Conservation (phyloP, 2,329 filamentous ascomycete species). For the Mycogone perniciosa region DNA sequence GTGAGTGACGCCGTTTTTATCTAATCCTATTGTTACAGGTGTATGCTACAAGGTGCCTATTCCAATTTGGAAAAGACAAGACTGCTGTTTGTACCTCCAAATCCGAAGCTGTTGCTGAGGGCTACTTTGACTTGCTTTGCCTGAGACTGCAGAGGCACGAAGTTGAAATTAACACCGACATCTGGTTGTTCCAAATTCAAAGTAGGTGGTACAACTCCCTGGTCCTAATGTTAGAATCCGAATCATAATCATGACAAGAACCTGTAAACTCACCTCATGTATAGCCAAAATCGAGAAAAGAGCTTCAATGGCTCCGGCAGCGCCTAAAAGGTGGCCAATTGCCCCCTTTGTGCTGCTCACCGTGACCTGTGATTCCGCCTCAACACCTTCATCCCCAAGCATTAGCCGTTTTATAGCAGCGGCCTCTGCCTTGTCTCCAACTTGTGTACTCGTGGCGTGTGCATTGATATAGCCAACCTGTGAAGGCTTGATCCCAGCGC, state of each 20-base stretch:
- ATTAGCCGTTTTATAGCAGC: slow-evolving; percentile 72
- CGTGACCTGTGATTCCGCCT: slow-evolving; percentile 58
- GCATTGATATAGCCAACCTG: slow-evolving; percentile 90
- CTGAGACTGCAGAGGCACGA: slow-evolving; percentile 69
- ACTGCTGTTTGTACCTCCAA: slow-evolving; percentile 92
- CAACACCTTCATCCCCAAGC: slow-evolving; percentile 62
- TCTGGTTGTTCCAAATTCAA: slow-evolving; percentile 68
- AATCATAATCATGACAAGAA: not conserved
- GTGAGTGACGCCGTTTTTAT: not conserved
- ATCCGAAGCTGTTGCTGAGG: slow-evolving; percentile 93
- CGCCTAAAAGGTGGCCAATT: slow-evolving; percentile 84
- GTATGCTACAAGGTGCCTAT: not conserved
- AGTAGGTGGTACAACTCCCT: slow-evolving; percentile 80
- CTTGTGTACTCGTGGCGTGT: slow-evolving; percentile 79
- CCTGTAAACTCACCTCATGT: slow-evolving; percentile 54
- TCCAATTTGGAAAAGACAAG: slow-evolving; percentile 59
- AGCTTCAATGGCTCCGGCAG: slow-evolving; percentile 84
- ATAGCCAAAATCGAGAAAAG: slow-evolving; percentile 78
- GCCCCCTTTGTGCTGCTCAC: slow-evolving; percentile 94
- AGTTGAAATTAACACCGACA: slow-evolving; percentile 72
- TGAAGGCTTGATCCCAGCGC: slow-evolving; percentile 61
- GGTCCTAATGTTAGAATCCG: slow-evolving; percentile 10
- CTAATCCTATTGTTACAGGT: too few relatives aligned
- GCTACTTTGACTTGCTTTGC: slow-evolving; percentile 64
- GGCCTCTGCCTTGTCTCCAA: slow-evolving; percentile 87